These are phyloP conservation scores for Peniophora sp. DNA, from an alignment of 1,284 basidiomycete species.

Conservation along the genomic window DNA sequence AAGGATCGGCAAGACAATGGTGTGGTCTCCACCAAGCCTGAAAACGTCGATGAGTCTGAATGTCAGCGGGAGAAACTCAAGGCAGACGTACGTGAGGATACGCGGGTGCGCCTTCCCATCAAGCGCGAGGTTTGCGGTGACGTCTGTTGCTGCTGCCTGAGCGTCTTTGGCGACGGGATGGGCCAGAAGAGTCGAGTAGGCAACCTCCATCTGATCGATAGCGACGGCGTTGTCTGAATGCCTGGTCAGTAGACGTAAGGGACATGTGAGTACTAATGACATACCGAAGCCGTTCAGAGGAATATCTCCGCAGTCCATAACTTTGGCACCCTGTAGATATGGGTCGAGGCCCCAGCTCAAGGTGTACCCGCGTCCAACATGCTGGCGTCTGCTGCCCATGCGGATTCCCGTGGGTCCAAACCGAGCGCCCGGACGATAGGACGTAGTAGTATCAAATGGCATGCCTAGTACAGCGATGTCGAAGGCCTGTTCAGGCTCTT, in stretches of 20 bases:
- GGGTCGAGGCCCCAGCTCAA: conserved; percentile 65
- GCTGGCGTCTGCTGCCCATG: conserved; percentile 64
- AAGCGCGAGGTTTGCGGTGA: conserved; percentile 27
- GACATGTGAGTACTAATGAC: conserved; percentile 1
- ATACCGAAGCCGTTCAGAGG: conserved; percentile 33
- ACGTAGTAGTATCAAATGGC: conserved; percentile 73
- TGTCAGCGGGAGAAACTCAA: conserved; percentile 1
- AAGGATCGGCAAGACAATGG: conserved; percentile 71
- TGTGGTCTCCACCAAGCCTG: conserved; percentile 74
- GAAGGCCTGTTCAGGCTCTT: conserved; percentile 44
- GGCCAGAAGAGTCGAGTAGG: conserved; percentile 61
- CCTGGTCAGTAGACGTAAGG: neutral
- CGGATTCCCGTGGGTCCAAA: conserved; percentile 81
- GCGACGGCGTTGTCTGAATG: conserved; percentile 58
- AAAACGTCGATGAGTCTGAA: neutral
- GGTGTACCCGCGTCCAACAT: conserved; percentile 49
- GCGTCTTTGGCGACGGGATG: conserved; percentile 35
- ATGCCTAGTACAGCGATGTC: conserved; percentile 75
- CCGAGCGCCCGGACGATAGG: conserved; percentile 67
- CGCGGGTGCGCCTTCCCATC: conserved; percentile 57
- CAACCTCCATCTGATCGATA: conserved; percentile 72
- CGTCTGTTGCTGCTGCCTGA: conserved; percentile 17
- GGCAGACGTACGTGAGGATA: conserved; percentile 49
- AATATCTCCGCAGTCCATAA: conserved; percentile 68
- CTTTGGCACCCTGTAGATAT: conserved; percentile 44